Percentiles rank a stretch among this genome's conserved stretches.
phyloP scores from a whole-genome alignment of 129 eudicot genomes.

The Dittrichia graveolens region DNA sequence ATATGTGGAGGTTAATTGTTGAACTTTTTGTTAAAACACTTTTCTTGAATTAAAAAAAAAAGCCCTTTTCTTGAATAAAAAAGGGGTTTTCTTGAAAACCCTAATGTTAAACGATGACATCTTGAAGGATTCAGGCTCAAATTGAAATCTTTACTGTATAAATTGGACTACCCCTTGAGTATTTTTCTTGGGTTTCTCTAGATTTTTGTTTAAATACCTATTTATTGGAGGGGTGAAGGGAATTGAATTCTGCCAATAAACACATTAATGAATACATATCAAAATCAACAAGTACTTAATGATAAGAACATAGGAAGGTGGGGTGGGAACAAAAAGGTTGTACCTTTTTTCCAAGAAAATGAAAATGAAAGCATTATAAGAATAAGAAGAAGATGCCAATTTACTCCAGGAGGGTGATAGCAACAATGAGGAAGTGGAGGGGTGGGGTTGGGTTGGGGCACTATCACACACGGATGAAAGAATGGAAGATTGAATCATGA shows the following conservation, averaged over 20 bases:
- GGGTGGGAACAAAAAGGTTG: constrained; percentile 18
- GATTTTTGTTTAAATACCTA: background rate
- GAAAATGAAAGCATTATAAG: constrained; percentile 14
- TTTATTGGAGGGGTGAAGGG: background rate
- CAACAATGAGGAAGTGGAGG: constrained; percentile 15
- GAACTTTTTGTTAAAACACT: background rate
- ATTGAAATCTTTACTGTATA: background rate
- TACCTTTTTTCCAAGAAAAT: constrained; percentile 22
- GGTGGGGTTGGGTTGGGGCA: constrained; percentile 23
- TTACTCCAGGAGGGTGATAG: constrained; percentile 23
- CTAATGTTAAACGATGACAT: background rate
- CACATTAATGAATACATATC: background rate
- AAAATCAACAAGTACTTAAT: constrained; percentile 18
- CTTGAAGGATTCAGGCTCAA: constrained; percentile 4
- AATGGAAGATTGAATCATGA: background rate
- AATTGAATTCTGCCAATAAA: constrained; percentile 13
- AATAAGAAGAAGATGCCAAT: constrained; percentile 27
- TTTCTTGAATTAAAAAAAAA: background rate
- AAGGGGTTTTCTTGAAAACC: background rate
- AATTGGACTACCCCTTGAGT: background rate
- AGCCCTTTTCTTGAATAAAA: background rate
- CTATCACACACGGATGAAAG: constrained; percentile 12
- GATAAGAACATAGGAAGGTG: constrained; percentile 34
- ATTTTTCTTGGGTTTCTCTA: background rate
- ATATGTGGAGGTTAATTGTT: constrained; percentile 32